Percentiles rank a stretch among this genome's conserved stretches.
phyloP scores from a whole-genome alignment of 306 rosid species.

The Senna tora region DNA sequence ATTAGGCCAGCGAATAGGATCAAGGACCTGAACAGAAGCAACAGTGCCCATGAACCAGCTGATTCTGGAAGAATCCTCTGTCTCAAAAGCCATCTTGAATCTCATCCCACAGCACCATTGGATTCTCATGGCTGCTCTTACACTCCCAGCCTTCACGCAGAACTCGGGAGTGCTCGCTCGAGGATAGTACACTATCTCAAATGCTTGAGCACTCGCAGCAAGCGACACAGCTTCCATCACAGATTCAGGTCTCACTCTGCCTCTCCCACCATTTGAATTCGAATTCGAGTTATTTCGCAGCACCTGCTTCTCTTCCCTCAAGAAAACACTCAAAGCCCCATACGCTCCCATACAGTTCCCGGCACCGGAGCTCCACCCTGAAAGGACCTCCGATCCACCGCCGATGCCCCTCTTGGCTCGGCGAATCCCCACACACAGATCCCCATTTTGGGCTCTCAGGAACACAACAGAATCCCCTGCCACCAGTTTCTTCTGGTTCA shows the following conservation, averaged over 20 bases:
- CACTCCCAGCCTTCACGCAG: slow-evolving; percentile 72
- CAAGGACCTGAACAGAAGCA: slow-evolving; percentile 77
- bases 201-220: slow-evolving; percentile 68
- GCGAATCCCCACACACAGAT: slow-evolving; percentile 82
- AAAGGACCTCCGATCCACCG: slow-evolving; percentile 46
- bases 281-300: slow-evolving; percentile 53
- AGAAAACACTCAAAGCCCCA: slow-evolving; percentile 66
- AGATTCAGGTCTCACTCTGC: slow-evolving; percentile 67
- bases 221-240: slow-evolving; percentile 70
- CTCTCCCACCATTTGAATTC: slow-evolving; percentile 48
- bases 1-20: slow-evolving; percentile 87
- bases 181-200: slow-evolving; percentile 83
- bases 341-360: slow-evolving; percentile 48
- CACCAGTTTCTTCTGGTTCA: slow-evolving; percentile 92
- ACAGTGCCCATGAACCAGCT: slow-evolving; percentile 98
- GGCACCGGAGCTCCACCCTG: slow-evolving; percentile 66
- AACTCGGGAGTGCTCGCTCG: slow-evolving; percentile 92
- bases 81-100: slow-evolving; percentile 95
- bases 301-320: slow-evolving; percentile 65
- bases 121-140: slow-evolving; percentile 70
- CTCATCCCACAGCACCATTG: slow-evolving; percentile 95
- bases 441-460: slow-evolving; percentile 77
- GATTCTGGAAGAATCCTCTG: slow-evolving; percentile 93
- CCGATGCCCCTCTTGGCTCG: slow-evolving; percentile 78
- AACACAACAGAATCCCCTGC: slow-evolving; percentile 97